These are phyloP conservation scores for Fusarium albosuccineum DNA, from an alignment of 2,329 filamentous ascomycete genomes.

Conservation along the genomic window DNA sequence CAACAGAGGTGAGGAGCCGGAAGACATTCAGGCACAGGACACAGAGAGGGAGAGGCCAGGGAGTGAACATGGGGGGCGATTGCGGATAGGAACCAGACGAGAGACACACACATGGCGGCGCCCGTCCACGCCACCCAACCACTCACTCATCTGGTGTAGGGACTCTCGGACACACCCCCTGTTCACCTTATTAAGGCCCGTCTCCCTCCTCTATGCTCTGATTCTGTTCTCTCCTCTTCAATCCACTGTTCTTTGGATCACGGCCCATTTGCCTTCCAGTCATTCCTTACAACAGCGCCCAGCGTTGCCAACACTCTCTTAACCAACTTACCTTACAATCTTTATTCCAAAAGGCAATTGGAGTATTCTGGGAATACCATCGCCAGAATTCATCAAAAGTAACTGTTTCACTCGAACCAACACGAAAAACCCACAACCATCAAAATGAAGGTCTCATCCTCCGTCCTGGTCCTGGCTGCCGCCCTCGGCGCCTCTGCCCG, in stretches of 20 bases:
- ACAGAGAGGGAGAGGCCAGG: conserved; percentile 26
- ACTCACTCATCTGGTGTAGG: conserved; percentile 18
- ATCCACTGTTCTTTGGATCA: conserved; percentile 33
- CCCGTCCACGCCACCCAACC: conserved; percentile 28
- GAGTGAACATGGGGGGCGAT: conserved; percentile 23
- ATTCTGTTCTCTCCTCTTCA: conserved; percentile 28
- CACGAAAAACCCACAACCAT: conserved; percentile 19
- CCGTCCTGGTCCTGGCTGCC: conserved; percentile 54
- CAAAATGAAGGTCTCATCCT: conserved; percentile 59
- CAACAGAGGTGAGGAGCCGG: conserved; percentile 7
- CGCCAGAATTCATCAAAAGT: conserved; percentile 17
- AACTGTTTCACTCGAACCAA: conserved; percentile 12
- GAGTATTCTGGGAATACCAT: conserved; percentile 44
- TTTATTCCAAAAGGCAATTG: conserved; percentile 40
- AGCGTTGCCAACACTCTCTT: conserved; percentile 46
- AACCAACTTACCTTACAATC: conserved; percentile 39
- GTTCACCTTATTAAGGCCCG: conserved; percentile 46
- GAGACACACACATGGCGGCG: conserved; percentile 37
- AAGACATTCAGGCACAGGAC: conserved; percentile 17
- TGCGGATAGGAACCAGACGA: conserved; percentile 21
- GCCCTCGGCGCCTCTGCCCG: conserved; percentile 58
- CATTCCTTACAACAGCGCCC: conserved; percentile 44
- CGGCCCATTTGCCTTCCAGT: conserved; percentile 43
- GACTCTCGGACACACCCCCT: conserved; percentile 40
- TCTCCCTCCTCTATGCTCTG: conserved; percentile 39